Base-by-base conservation (phyloP, 1,284 basidiomycete species). In the Kwoniella shivajii region DNA sequence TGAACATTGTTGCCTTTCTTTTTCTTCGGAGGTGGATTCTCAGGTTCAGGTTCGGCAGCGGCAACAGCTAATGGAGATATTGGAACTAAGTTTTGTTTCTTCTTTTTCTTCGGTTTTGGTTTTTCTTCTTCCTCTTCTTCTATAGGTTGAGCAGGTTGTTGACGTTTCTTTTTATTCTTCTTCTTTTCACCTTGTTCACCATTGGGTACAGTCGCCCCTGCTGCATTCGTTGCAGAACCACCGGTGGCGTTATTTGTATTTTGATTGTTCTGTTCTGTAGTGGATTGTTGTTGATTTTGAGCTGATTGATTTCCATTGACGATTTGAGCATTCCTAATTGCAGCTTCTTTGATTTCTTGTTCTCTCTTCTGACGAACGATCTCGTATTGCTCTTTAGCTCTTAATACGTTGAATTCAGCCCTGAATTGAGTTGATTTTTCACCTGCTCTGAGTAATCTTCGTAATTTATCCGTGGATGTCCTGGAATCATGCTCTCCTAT, bases 341-440 rank as follows among this genome's bases (percentile, higher is more conserved):
- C 29, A 36, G 47, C 46, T 42, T 56, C 55, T 39, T 37, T 42
- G 11, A 48, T 36, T 45, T 61, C 56, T 13, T 41, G n/a, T n/a
- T 61, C 56, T 34, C 43, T 36, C 43, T 55, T 44, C n/a, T 30
- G 18, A 24, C 46, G 47, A 30, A 53, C 14, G 14, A 18, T 37
- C 48, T 56, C 54, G 50, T 41, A 70, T 52, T 62, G 56, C 44
- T 75, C 74, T 45, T 70, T 65, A 3, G 67, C 45, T 3, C 70
- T 57, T n/a, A 76, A 46, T 16, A 76, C 64, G 7, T 54, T 55
- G 69, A 72, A 76, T 43, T 62, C 71, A 14, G 74, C 69, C 54
- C 73, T 71, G 61, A 74, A 75, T 2, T 60, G 58, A 13, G 41
- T 30, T 2, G 53, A 44, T 10, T 64, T 44, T 5, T 65, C 64